Evolutionary conservation across 1,284 basidiomycete genomes (phyloP), one percentile per base, ranked within the genome.

Genomic region (Polyporus tsugae): DNA sequence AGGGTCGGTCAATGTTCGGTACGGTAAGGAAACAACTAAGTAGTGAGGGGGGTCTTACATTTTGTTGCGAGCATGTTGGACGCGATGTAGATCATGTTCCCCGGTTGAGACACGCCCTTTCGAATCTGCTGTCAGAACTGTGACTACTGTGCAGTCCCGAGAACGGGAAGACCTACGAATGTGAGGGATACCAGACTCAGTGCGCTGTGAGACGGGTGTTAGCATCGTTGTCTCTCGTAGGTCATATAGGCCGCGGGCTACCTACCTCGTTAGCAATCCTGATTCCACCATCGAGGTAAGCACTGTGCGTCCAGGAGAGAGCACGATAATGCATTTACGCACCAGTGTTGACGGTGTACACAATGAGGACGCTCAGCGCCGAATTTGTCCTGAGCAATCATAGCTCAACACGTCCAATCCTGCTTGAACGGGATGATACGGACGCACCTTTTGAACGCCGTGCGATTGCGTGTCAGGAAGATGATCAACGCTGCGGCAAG

Each of bases 61-160:
- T 58, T 58, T 58, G 55, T 58, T 19, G 55, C 55, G 35, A 58
- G 55, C 55, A 58, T 58, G 55, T 58, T 58, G 55, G 35, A 36
- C 19, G 55, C 55, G 35, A 58, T 36, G 55, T 58, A 58, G 10
- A 58, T 58, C 55, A 58, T 58, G 55, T 58, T 58, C 0, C 35
- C 55, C 17, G 55, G 55, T 11, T 58, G 55, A 15, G 35, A 9
- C 19, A 58, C 33, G n/a, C 55, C 55, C 55, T 58, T 15, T n/a
- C 1, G 35, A n/a, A 35, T 4, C 1, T 0, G 7, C 10, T 9
- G 10, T 35, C 19, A 58, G 55, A 38, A 29, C 29, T 38, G 17
- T 13, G 6, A 6, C 19, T 19, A 10, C 15, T n/a, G 11, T 9
- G 5, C 33, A 36, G 3, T n/a, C 17, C 10, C 2, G 7, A n/a